Base-by-base conservation (phyloP, 2,329 filamentous ascomycete genomes). In the Aspergillus proliferans region DNA sequence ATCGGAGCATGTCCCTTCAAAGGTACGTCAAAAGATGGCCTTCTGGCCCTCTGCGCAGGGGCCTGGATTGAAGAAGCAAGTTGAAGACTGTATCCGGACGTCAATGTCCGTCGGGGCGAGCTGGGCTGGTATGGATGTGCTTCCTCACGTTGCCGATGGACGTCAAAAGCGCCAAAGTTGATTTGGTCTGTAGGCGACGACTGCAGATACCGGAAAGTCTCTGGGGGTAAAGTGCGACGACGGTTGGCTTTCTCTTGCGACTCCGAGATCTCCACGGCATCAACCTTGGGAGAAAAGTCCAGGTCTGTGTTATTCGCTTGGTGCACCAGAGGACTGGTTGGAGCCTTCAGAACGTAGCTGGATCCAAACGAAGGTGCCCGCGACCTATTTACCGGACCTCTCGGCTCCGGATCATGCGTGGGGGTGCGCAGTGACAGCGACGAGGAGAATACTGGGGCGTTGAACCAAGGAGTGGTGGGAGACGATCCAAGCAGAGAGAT, bases 311-410 rank as follows among this genome's bases (percentile, higher is more conserved):
- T 93, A 70, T 85, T 94, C 61, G 89, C 83, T 39, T 90, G 89
- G 61, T 96, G 85, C 1, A 94, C 91, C 9, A 98, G 75, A 12
- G 93, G 93, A 60, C 91, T 97, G 2, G 93, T 97, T 0, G 93
- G 92, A 2, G 88, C 82, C 69, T 92, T 86, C 53, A 95, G 86
- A 28, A 87, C 78, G 66, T 95, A 96, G 58, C 83, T 90, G 2
- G 84, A 86, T 0, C 87, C 85, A 12, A 87, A 76, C 1, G 83
- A 84, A 6, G 85, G 84, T 15, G 78, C 72, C 19, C 75, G 69
- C 0, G 77, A 75, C 42, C 64, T 62, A 45, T 57, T 56, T 52
- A 54, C 46, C 12, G 51, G 19, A 22, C 45, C 41, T 10, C 28
- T 44, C 19, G 53, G 54, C 42, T 58, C 56, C 15, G 48, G 46